Evolutionary conservation across 2,329 filamentous ascomycete species (phyloP), one percentile per base, ranked within the genome.

Genomic region (Aspergillus arachidicola): DNA sequence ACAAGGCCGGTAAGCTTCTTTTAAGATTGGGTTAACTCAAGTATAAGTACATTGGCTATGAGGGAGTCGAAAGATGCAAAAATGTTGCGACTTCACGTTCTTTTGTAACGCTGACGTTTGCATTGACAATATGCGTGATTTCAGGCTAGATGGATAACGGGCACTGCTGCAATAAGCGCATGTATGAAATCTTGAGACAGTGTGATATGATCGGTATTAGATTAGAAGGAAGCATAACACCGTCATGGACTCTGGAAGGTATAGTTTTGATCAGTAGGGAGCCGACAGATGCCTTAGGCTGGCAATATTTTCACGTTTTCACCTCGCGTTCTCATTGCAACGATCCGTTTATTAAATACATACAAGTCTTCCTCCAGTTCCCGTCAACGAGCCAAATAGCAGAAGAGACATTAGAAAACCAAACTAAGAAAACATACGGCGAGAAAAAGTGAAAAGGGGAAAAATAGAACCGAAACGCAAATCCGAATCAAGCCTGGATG

Each of bases 351-450:
- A 51, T 51, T 51, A 51, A 51, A 51, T 51, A 51, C 48, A 51
- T 51, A 51, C 48, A 32, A 32, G 26, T 32, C 48, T 34, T 51
- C 48, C 48, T 51, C 48, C 16, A 51, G 16, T 51, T 57, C 60
- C 53, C 58, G 43, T 36, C 56, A 58, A 51, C 48, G 48, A 60
- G 32, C 45, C 60, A 32, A 60, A 63, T 51, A 61, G 32, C 58
- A 68, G 48, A 53, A 54, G 41, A 45, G 54, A 45, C 57, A 59
- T 60, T 48, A 54, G 46, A 64, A 56, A 58, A 9, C 36, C 36
- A 66, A 38, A 41, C 53, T 50, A 59, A 59, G 55, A 54, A 51
- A 58, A 62, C 46, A 53, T 30, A 60, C 58, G 32, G 5, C 48
- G 32, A 2, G 45, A 61, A 57, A 36, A 32, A 16, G n/a, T 21